These are phyloP conservation scores for Diplodia mutila DNA, from an alignment of 2,329 filamentous ascomycete species.

Conservation along the genomic window DNA sequence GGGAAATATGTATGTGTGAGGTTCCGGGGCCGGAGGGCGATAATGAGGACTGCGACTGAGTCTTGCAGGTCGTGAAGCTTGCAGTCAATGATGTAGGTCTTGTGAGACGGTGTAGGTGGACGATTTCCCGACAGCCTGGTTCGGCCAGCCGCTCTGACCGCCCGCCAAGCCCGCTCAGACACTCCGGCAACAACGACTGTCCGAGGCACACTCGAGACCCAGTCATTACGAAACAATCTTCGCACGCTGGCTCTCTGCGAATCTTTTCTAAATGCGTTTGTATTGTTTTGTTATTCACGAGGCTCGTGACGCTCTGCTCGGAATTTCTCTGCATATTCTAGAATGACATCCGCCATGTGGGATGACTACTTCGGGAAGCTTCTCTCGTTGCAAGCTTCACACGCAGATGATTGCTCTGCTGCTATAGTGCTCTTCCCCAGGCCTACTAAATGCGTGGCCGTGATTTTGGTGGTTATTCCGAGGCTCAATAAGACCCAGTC, in stretches of 20 bases:
- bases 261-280: not conserved
- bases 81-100: slow-evolving; percentile 8
- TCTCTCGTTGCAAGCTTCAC: not conserved
- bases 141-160: slow-evolving; percentile 1
- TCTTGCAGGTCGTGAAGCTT: not conserved
- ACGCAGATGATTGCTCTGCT: not conserved
- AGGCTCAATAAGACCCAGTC: not conserved
- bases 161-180: not conserved
- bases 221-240: not conserved
- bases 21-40: not conserved
- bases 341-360: not conserved
- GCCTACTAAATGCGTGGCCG: not conserved
- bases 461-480: not conserved
- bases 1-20: not conserved
- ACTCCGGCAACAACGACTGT: not conserved
- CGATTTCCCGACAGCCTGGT: slow-evolving; percentile 10
- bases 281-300: not conserved
- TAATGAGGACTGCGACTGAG: no score
- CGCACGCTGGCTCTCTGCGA: not conserved
- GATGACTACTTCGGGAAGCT: not conserved
- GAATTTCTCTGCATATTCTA: not conserved
- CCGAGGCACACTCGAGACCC: not conserved
- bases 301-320: not conserved
- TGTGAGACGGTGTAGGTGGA: not conserved
- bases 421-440: not conserved